phyloP scores from a whole-genome alignment of 345 rosid genomes.

The Lepidium africanum region DNA sequence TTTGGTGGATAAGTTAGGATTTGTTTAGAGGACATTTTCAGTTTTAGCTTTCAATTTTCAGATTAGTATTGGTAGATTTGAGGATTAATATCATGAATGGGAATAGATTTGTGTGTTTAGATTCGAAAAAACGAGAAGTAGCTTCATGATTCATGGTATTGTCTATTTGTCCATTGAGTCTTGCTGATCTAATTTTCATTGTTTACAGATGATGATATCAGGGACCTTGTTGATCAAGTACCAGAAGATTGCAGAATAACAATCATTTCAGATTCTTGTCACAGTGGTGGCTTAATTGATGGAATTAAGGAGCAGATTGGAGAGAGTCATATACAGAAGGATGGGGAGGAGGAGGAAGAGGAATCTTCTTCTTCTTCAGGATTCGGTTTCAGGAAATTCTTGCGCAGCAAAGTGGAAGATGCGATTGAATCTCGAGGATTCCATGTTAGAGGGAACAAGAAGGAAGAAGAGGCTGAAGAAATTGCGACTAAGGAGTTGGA shows the following conservation, averaged over 20 bases:
- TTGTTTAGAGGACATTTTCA: not conserved
- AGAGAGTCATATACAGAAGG: conserved; percentile 53
- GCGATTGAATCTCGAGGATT: conserved; percentile 73
- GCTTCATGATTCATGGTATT: not conserved
- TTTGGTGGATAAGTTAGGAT: not conserved
- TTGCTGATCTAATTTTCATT: not conserved
- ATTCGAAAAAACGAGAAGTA: not conserved
- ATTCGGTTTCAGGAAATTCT: conserved; percentile 52
- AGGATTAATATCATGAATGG: not conserved
- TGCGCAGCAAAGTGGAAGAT: conserved; percentile 42
- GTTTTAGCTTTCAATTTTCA: not conserved
- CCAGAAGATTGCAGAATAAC: conserved; percentile 67
- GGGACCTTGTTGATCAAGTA: conserved; percentile 73
- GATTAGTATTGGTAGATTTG: not conserved
- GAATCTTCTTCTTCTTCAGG: conserved; percentile 26
- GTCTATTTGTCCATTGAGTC: not conserved
- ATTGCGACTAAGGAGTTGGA: conserved; percentile 35
- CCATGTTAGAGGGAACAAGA: conserved; percentile 40
- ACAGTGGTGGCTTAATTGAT: conserved; percentile 91
- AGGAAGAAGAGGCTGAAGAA: conserved; percentile 32
- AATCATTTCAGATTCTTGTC: conserved; percentile 89
- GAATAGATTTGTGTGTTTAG: not conserved
- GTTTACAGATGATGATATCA: conserved; percentile 80
- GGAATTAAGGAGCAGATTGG: conserved; percentile 94
- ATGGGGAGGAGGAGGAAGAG: conserved; percentile 25